Conservation (phyloP, 148 eudicot genomes). For the Rhododendron griersonianum region DNA sequence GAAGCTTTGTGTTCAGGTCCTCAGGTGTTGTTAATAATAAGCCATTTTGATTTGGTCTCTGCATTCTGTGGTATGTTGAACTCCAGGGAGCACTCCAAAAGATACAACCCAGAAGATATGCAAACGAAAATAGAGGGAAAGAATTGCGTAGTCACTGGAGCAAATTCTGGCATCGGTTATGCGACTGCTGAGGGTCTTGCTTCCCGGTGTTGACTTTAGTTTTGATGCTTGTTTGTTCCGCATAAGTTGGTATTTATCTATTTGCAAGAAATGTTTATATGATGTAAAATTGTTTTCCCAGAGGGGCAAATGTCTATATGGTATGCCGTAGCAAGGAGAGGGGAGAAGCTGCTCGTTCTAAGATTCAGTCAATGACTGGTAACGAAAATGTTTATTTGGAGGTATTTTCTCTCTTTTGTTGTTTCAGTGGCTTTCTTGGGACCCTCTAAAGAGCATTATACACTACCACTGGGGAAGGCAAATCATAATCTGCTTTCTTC, state of each 20-base stretch:
- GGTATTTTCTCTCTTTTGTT: slow-evolving; percentile 33
- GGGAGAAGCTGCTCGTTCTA: slow-evolving; percentile 79
- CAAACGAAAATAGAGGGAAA: slow-evolving; percentile 61
- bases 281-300: slow-evolving; percentile 23
- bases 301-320: slow-evolving; percentile 91
- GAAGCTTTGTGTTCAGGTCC: neutral
- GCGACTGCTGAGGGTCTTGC: slow-evolving; percentile 91
- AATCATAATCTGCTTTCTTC: slow-evolving; percentile 1
- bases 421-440: neutral
- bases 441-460: neutral
- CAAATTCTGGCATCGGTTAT: slow-evolving; percentile 92
- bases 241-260: neutral
- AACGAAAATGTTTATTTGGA: slow-evolving; percentile 78
- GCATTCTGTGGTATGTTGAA: neutral
- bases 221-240: slow-evolving; percentile 9
- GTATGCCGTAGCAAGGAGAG: slow-evolving; percentile 90
- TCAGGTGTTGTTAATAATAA: neutral
- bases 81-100: slow-evolving; percentile 77
- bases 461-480: neutral
- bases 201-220: slow-evolving; percentile 51
- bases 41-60: neutral
- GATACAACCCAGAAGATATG: slow-evolving; percentile 74
- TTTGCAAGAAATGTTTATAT: neutral
- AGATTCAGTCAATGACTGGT: slow-evolving; percentile 67
- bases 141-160: slow-evolving; percentile 91